phyloP scores from a whole-genome alignment of 1,284 basidiomycete species.

The Cutaneotrichosporon mucoides region DNA sequence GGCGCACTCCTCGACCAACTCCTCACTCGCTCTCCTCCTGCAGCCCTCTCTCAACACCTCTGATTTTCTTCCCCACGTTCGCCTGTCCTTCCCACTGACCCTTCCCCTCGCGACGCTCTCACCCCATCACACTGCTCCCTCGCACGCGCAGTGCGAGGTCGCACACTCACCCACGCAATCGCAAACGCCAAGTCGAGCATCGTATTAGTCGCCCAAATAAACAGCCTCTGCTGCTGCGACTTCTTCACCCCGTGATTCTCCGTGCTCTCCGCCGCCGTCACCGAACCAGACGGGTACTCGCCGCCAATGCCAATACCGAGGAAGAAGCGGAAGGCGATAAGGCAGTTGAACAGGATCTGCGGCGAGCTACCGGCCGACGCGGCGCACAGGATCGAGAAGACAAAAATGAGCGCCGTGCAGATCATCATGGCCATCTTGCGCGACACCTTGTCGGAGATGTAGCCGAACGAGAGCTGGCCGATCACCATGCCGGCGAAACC shows the following conservation, averaged over 20 bases:
- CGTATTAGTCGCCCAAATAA: conserved; percentile 60
- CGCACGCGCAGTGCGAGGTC: too few species aligned
- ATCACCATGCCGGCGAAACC: conserved; percentile 77
- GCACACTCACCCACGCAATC: conserved; percentile 50
- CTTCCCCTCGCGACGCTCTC: too few species aligned
- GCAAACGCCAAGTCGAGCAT: conserved; percentile 92
- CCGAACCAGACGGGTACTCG: conserved; percentile 85
- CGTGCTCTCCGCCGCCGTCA: conserved; percentile 86
- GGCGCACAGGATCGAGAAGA: conserved; percentile 76
- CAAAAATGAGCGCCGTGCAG: conserved; percentile 66
- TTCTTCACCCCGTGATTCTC: conserved; percentile 68
- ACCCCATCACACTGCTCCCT: too few species aligned
- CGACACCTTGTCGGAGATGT: conserved; percentile 71
- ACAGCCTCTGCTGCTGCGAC: conserved; percentile 76
- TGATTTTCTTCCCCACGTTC: too few species aligned
- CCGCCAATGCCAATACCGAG: conserved; percentile 72
- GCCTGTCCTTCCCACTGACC: too few species aligned
- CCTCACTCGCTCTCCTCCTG: too few species aligned
- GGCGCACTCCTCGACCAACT: too few species aligned
- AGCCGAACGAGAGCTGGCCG: conserved; percentile 55
- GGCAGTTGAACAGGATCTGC: conserved; percentile 66
- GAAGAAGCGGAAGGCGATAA: conserved; percentile 76
- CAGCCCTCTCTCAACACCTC: too few species aligned
- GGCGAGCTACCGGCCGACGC: conserved; percentile 4
- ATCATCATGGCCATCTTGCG: conserved; percentile 12